A percentile compares a stretch with the other conserved stretches of the same genome.
Evolutionary conservation across 1,284 basidiomycete species (phyloP).

Genomic region (Ganoderma multipileum): DNA sequence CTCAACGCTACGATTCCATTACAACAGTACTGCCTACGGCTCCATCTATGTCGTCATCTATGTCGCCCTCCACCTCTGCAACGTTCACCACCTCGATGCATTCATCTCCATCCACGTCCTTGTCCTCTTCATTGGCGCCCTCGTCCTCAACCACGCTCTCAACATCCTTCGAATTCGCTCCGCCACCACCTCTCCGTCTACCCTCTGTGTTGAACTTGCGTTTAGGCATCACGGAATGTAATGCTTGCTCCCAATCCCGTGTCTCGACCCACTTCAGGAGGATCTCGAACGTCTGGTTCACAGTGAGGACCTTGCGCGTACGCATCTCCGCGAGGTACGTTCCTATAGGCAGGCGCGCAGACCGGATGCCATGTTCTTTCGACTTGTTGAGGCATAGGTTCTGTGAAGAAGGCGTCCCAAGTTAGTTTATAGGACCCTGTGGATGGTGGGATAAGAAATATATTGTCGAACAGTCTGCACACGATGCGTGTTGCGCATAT

Average conservation of each 20-base stretch:
- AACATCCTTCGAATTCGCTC: constrained; percentile 28
- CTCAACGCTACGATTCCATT: not conserved
- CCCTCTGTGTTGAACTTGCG: constrained; percentile 76
- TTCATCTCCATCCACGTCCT: constrained; percentile 20
- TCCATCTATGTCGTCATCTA: constrained; percentile 1
- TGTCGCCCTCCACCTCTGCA: constrained; percentile 31
- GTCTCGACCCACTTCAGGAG: constrained; percentile 89
- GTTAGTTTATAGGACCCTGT: constrained; percentile 5
- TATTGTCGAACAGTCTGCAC: not conserved
- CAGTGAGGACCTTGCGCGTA: constrained; percentile 95
- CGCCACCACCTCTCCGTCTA: constrained; percentile 30
- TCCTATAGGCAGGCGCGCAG: constrained; percentile 93
- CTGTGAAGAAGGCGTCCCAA: constrained; percentile 46
- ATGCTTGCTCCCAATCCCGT: constrained; percentile 82
- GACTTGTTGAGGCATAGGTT: constrained; percentile 93
- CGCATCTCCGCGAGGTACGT: constrained; percentile 83
- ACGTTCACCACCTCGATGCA: constrained; percentile 29
- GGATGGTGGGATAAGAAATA: constrained; percentile 1
- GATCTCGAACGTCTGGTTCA: constrained; percentile 97
- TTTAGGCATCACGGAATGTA: constrained; percentile 88
- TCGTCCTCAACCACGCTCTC: constrained; percentile 32
- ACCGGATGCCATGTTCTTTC: constrained; percentile 72
- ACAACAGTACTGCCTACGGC: not conserved
- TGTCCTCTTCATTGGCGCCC: constrained; percentile 14
- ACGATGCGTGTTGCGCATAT: not conserved